Evolutionary conservation across 73 alveolate genomes (phyloP), one percentile per base, ranked within the genome.

Genomic region (Breviolum minutum): DNA sequence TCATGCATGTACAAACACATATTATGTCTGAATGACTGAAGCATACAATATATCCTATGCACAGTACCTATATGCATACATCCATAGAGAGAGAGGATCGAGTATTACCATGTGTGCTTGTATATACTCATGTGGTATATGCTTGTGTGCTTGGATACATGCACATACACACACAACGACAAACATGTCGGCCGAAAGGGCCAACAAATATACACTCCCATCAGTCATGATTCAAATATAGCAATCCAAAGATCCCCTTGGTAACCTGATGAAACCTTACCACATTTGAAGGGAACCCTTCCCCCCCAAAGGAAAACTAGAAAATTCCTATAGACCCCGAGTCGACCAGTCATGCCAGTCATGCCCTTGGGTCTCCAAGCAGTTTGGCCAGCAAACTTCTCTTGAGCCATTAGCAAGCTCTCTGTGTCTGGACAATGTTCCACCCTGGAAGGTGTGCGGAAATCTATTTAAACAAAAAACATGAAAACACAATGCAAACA

Each of bases 401-500:
- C 96, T 70, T 90, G 96, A 11, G 96, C 96, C 96, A 90, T 40
- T 9, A 90, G 82, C 30, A 90, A n/a, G 87, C 96, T 27, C 76
- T 90, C 87, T 16, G 80, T 60, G 63, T 90, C 96, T 90, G 96
- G 86, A 26, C 76, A 73, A 14, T n/a, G 96, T 62, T 90, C 87
- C 87, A 90, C 76, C 96, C 96, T 90, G 71, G 16, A 32, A 20
- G 60, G 63, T 26, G 76, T 22, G 5, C 22, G 74, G 17, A 29
- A 26, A 77, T 26, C 64, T 8, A 77, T 61, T 0, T 6, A 8
- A n/a, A 7, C 0, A 13, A 7, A 26, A 77, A 77, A 63, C 54
- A 40, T 40, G 54, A 40, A 40, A 40, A 40, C 0, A 40, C 54
- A 40, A 40, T n/a, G n/a, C n/a, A 40, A 40, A 40, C 54, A 40